phyloP scores from a whole-genome alignment of 1,284 basidiomycete species.

The Microbotryum intermedium region DNA sequence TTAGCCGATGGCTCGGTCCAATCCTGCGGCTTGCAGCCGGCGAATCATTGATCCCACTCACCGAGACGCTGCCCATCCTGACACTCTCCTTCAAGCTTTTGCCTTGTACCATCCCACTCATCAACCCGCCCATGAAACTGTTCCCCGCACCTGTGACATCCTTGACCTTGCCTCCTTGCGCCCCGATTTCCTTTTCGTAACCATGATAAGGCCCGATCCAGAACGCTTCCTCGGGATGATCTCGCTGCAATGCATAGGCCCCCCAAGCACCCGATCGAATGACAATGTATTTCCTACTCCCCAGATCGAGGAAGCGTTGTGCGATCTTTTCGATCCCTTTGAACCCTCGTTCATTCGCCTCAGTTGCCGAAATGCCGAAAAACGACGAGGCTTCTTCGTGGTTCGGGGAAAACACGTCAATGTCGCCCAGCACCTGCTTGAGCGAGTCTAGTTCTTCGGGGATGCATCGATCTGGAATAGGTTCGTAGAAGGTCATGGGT shows the following conservation, averaged over 20 bases:
- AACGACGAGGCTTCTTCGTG: conserved; percentile 44
- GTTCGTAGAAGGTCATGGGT: conserved; percentile 26
- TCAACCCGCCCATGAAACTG: conserved; percentile 52
- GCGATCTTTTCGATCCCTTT: conserved; percentile 28
- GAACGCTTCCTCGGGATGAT: conserved; percentile 41
- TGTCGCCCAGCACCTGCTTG: conserved; percentile 50
- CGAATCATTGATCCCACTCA: too few species aligned
- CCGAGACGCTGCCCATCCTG: conserved; percentile 63
- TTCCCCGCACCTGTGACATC: conserved; percentile 89
- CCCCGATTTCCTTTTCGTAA: conserved; percentile 24
- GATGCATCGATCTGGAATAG: conserved; percentile 53
- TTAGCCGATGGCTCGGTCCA: too few species aligned
- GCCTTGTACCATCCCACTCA: conserved; percentile 26
- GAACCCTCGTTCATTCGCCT: conserved; percentile 5
- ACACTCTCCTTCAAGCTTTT: conserved; percentile 6
- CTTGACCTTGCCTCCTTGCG: conserved; percentile 50
- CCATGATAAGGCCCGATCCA: conserved; percentile 78
- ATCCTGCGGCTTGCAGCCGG: too few species aligned
- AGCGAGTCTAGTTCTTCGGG: conserved; percentile 67
- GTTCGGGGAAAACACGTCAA: conserved; percentile 45
- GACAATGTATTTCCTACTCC: conserved; percentile 48
- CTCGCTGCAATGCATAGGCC: conserved; percentile 52
- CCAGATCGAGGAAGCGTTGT: conserved; percentile 33
- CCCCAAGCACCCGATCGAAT: conserved; percentile 71
- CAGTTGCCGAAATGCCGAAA: conserved; percentile 27